Evolutionary conservation across 768 basidiomycete species (phyloP), one percentile per base, ranked within the genome.

Genomic region (Coprinopsis marcescibilis): DNA sequence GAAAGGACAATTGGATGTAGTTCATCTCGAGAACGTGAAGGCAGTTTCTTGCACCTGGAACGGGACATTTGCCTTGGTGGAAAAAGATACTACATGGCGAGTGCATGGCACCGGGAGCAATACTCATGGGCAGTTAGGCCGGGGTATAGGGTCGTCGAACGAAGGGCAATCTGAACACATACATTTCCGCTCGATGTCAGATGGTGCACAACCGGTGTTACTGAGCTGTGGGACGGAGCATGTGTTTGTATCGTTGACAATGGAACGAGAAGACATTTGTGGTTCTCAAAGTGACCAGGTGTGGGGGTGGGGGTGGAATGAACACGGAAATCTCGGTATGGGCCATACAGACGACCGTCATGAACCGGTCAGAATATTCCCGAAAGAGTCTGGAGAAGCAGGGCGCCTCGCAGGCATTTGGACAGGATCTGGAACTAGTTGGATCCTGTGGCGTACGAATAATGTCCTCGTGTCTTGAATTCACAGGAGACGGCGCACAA

Each of bases 271-370:
- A 26, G 7, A 41, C 14, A 7, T 52, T 1, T n/a, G n/a, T n/a
- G n/a, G n/a, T n/a, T n/a, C n/a, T n/a, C n/a, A n/a, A n/a, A n/a
- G n/a, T n/a, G n/a, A n/a, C n/a, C 74, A 77, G 52, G 75, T 93
- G 0, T 88, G 81, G 78, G 88, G 80, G 0, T 96, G 94, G 89
- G 95, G 95, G 0, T 98, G 95, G 94, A 98, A 97, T 62, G 95
- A 98, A 62, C 95, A 97, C 60, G 95, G 95, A 5, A 98, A 96
- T 62, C 70, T 97, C 21, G 92, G 89, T 0, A 57, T 79, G 19
- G 84, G 81, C 0, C 68, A 72, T 27, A 78, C 77, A 3, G 65
- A 70, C 2, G 83, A 92, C 55, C 63, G 77, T 7, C 50, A 56
- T 5, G 21, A 58, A 13, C 83, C 85, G 13, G 60, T 66, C 10